Percentiles rank a stretch among this genome's conserved stretches.
Conservation (phyloP, 352 stramenopile species). For the Phytophthora niederhauseri region DNA sequence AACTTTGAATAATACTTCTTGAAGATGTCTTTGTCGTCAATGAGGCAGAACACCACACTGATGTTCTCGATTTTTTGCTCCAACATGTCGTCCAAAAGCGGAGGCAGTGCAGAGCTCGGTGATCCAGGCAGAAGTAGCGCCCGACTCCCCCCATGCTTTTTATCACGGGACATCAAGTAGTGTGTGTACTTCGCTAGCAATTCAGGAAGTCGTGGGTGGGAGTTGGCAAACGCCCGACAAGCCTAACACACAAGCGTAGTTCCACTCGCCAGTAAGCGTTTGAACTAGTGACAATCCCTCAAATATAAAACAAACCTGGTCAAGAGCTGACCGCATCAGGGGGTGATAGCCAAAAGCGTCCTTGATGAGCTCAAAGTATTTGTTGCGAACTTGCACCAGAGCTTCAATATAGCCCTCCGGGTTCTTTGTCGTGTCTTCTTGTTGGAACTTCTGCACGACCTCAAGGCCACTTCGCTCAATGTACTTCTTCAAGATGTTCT, state of each 20-base stretch:
- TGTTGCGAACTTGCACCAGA: slow-evolving; percentile 81
- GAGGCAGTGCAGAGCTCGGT: slow-evolving; percentile 18
- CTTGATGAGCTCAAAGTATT: slow-evolving; percentile 85
- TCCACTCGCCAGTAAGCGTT: background rate
- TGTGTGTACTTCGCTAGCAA: slow-evolving; percentile 87
- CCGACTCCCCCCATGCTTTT: slow-evolving; percentile 33
- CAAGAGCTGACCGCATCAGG: slow-evolving; percentile 81
- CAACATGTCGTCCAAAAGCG: slow-evolving; percentile 55
- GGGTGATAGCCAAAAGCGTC: slow-evolving; percentile 85
- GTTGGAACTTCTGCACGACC: slow-evolving; percentile 81
- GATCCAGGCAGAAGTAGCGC: slow-evolving; percentile 35
- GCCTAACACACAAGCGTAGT: slow-evolving; percentile 40
- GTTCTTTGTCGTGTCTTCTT: slow-evolving; percentile 81
- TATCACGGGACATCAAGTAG: slow-evolving; percentile 84
- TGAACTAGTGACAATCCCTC: background rate
- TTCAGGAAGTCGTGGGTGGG: slow-evolving; percentile 77
- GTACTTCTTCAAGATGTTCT: slow-evolving; percentile 90
- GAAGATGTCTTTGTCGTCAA: slow-evolving; percentile 91
- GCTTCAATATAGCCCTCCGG: slow-evolving; percentile 88
- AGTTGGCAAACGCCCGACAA: slow-evolving; percentile 87
- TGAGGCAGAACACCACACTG: slow-evolving; percentile 86
- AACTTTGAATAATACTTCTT: slow-evolving; percentile 91
- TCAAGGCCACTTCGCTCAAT: slow-evolving; percentile 82
- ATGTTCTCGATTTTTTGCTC: slow-evolving; percentile 87
- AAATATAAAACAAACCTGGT: slow-evolving; percentile 56